Conservation (phyloP, 2,329 filamentous ascomycete genomes). For the Ophiostoma novo-ulmi region DNA sequence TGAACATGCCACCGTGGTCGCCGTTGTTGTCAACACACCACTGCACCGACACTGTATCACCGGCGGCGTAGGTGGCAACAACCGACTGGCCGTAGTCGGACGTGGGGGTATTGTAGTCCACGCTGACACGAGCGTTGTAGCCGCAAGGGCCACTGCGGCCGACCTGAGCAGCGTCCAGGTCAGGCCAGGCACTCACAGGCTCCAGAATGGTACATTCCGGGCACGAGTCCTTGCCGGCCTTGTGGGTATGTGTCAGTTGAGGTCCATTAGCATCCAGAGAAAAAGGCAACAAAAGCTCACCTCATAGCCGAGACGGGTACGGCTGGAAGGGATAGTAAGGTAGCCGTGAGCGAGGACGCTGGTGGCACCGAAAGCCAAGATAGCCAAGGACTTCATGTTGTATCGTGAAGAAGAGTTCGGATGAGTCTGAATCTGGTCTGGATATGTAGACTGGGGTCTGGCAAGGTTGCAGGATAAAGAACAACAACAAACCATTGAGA, state of each 20-base stretch:
- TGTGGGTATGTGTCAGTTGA: not conserved
- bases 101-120: slow-evolving; percentile 7
- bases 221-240: slow-evolving; percentile 3
- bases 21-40: slow-evolving; percentile 9
- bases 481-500: not conserved
- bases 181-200: not conserved
- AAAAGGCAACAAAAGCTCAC: not conserved
- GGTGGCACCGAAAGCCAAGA: slow-evolving; percentile 3
- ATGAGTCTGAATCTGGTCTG: not conserved
- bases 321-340: slow-evolving; percentile 1
- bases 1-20: slow-evolving; percentile 8
- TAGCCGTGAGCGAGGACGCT: slow-evolving; percentile 10
- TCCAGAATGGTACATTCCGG: not conserved
- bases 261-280: not conserved
- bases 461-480: not conserved
- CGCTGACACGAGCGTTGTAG: slow-evolving; percentile 1
- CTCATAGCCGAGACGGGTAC: not conserved
- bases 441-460: not conserved
- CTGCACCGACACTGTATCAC: not conserved
- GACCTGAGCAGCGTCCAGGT: not conserved
- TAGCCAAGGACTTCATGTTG: slow-evolving; percentile 5
- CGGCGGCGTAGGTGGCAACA: not conserved
- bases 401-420: not conserved
- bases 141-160: slow-evolving; percentile 3
- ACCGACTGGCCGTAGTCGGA: not conserved